Conservation (phyloP, 108 stramenopile species). For the Cyclotella baltica region DNA sequence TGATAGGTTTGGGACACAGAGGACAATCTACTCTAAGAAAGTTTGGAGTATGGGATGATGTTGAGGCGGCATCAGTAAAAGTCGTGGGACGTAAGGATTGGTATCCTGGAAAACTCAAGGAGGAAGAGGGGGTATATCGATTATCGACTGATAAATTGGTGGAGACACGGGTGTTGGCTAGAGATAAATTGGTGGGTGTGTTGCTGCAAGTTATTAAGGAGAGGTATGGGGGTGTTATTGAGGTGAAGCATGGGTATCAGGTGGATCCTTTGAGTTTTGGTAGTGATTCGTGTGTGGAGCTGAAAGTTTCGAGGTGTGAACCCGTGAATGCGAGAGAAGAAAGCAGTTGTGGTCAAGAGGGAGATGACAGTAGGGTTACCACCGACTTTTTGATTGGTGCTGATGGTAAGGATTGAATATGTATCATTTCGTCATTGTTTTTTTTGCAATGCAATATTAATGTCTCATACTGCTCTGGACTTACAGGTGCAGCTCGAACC, state of each 20-base stretch:
- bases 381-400: slow-evolving; percentile 45
- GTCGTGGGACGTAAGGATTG: slow-evolving; percentile 66
- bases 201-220: slow-evolving; percentile 22
- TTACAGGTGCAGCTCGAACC: slow-evolving; percentile 33
- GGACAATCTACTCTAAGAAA: slow-evolving; percentile 61
- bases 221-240: slow-evolving; percentile 28
- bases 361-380: not conserved
- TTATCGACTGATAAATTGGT: slow-evolving; percentile 40
- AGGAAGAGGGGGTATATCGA: slow-evolving; percentile 40
- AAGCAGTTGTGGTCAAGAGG: slow-evolving; percentile 2
- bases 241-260: slow-evolving; percentile 45
- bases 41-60: slow-evolving; percentile 50
- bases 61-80: slow-evolving; percentile 40
- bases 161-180: slow-evolving; percentile 35
- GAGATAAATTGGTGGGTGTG: slow-evolving; percentile 55
- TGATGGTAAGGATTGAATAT: too few species aligned
- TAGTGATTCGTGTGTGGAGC: slow-evolving; percentile 8
- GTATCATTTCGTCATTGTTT: too few species aligned
- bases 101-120: slow-evolving; percentile 37
- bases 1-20: slow-evolving; percentile 63
- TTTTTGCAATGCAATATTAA: too few species aligned
- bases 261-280: slow-evolving; percentile 49
- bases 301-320: slow-evolving; percentile 32
- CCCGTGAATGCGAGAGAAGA: slow-evolving; percentile 29
- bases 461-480: too few species aligned